These are phyloP conservation scores for Plasmodium fragile DNA, from an alignment of 169 alveolate species.

Conservation along the genomic window DNA sequence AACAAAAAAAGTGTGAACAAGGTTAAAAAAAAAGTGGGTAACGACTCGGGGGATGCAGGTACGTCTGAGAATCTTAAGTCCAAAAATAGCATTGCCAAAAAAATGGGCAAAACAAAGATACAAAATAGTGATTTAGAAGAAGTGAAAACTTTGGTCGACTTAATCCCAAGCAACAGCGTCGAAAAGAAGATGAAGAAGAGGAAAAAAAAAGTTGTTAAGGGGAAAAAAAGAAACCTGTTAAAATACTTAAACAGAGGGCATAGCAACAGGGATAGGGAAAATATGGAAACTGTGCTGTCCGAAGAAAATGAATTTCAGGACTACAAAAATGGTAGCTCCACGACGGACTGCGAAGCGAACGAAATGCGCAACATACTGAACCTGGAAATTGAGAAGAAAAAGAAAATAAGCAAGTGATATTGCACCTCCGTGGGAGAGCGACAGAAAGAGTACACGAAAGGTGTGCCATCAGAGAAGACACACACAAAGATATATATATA, in stretches of 20 bases:
- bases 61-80: not conserved
- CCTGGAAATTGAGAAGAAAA: slow-evolving; percentile 69
- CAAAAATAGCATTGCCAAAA: not conserved
- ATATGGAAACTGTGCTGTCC: slow-evolving; percentile 24
- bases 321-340: slow-evolving; percentile 12
- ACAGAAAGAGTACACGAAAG: not conserved
- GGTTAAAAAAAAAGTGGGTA: not conserved
- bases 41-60: not conserved
- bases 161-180: slow-evolving; percentile 9
- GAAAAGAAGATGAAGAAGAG: not conserved
- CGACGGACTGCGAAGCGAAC: slow-evolving; percentile 54
- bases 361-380: slow-evolving; percentile 61
- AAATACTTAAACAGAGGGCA: slow-evolving; percentile 28
- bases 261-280: slow-evolving; percentile 6
- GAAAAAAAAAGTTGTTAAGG: slow-evolving; percentile 22
- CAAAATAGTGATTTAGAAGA: not conserved
- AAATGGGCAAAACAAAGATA: not conserved
- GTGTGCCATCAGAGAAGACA: not conserved
- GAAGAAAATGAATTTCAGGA: slow-evolving; percentile 13
- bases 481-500: not conserved
- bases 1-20: slow-evolving; percentile 14
- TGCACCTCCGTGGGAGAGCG: not conserved
- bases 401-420: slow-evolving; percentile 7
- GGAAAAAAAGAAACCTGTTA: slow-evolving; percentile 5
- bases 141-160: not conserved